Evolutionary conservation across 768 basidiomycete genomes (phyloP).

Genomic region (Gyrodon lividus): DNA sequence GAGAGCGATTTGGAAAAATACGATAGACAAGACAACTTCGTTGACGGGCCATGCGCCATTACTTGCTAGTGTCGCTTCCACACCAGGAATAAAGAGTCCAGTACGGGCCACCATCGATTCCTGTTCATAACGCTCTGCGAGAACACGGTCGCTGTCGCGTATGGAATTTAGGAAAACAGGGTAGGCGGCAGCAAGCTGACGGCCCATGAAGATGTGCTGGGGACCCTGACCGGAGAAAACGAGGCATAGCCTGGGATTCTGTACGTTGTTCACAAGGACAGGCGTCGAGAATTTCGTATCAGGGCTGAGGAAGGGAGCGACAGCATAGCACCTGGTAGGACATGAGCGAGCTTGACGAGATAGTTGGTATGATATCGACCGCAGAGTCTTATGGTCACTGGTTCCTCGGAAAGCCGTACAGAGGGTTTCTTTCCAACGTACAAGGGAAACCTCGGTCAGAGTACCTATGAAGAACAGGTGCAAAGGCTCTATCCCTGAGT

Average conservation of each 20-base stretch:
- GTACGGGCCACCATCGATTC: slow-evolving; percentile 21
- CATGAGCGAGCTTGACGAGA: slow-evolving; percentile 12
- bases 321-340: slow-evolving; percentile 11
- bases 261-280: slow-evolving; percentile 9
- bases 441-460: slow-evolving; percentile 10
- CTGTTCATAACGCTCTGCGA: slow-evolving; percentile 15
- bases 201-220: slow-evolving; percentile 28
- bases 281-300: slow-evolving; percentile 19
- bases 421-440: slow-evolving; percentile 10
- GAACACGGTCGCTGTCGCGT: slow-evolving; percentile 21
- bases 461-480: slow-evolving; percentile 11
- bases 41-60: slow-evolving; percentile 21
- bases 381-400: slow-evolving; percentile 4
- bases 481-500: not conserved
- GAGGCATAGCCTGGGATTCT: slow-evolving; percentile 18
- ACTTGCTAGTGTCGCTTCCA: slow-evolving; percentile 5
- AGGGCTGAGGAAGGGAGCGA: slow-evolving; percentile 2
- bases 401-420: not conserved
- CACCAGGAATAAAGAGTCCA: slow-evolving; percentile 22
- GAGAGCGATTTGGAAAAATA: slow-evolving; percentile 26
- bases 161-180: slow-evolving; percentile 20
- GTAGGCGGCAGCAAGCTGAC: slow-evolving; percentile 21
- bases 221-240: slow-evolving; percentile 29
- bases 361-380: slow-evolving; percentile 11
- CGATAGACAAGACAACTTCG: slow-evolving; percentile 22